Evolutionary conservation across 2,329 filamentous ascomycete genomes (phyloP).

Genomic region (Pyrenochaeta sp.): DNA sequence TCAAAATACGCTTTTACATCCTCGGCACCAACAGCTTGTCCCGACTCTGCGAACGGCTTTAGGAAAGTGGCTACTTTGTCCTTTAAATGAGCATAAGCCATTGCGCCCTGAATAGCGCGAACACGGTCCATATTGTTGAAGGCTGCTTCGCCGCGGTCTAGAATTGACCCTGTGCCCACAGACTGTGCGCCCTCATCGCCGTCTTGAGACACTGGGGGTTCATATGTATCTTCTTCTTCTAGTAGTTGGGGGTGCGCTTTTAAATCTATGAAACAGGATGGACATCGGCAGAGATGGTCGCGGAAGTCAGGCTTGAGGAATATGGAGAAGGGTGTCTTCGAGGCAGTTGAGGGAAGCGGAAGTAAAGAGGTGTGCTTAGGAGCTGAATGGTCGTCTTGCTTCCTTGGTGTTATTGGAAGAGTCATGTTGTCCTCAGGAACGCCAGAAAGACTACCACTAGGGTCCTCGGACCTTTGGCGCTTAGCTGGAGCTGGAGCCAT

Average conservation of each 20-base stretch:
- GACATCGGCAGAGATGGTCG: constrained; percentile 81
- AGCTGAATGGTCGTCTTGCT: constrained; percentile 22
- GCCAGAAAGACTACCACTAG: constrained; percentile 45
- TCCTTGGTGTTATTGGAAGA: constrained; percentile 40
- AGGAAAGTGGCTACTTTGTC: constrained; percentile 96
- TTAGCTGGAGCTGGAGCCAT: constrained; percentile 34
- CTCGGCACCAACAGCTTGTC: constrained; percentile 86
- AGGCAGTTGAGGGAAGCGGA: constrained; percentile 58
- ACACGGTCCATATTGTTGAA: constrained; percentile 93
- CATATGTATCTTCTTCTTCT: constrained; percentile 93
- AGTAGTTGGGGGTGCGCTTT: constrained; percentile 79
- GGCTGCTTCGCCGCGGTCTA: constrained; percentile 91
- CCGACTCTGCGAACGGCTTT: constrained; percentile 91
- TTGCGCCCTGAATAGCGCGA: constrained; percentile 89
- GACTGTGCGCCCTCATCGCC: constrained; percentile 64
- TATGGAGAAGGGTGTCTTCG: constrained; percentile 73
- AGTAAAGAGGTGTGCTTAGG: constrained; percentile 73
- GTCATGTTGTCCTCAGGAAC: constrained; percentile 33
- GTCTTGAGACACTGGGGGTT: constrained; percentile 78
- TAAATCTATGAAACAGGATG: constrained; percentile 79
- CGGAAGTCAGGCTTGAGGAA: constrained; percentile 85
- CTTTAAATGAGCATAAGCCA: constrained; percentile 97
- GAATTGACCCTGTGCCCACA: constrained; percentile 79
- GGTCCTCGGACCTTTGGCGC: constrained; percentile 48
- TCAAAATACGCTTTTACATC: constrained; percentile 98